Conservation (phyloP, 345 rosid genomes). For the Melaleuca quinquenervia region DNA sequence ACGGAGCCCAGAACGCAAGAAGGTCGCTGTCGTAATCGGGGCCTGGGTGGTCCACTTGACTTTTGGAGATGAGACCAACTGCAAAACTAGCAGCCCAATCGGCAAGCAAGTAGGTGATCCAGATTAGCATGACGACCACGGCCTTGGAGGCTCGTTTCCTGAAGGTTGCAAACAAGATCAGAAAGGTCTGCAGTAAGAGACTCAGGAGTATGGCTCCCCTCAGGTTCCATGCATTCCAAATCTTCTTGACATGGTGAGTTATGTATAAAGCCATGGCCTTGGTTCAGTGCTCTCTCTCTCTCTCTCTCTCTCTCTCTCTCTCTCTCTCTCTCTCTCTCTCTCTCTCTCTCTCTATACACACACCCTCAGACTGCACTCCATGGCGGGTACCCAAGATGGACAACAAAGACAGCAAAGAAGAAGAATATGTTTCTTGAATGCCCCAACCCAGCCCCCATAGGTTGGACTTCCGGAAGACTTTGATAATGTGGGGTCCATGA, state of each 20-base stretch:
- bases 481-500: background rate
- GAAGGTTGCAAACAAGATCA: background rate
- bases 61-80: background rate
- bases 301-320: background rate
- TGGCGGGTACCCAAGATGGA: background rate
- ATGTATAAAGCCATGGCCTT: background rate
- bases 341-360: background rate
- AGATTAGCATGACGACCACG: background rate
- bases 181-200: background rate
- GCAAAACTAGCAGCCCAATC: background rate
- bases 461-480: background rate
- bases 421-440: background rate
- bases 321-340: too few relatives aligned
- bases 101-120: background rate
- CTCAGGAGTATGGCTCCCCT: background rate
- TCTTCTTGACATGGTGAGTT: background rate
- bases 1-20: background rate
- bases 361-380: background rate
- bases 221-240: background rate
- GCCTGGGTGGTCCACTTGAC: background rate
- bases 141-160: background rate
- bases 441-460: background rate
- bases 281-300: background rate
- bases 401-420: background rate
- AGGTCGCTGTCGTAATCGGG: background rate